phyloP scores from a whole-genome alignment of 2,329 filamentous ascomycete species.

The Nemania abortiva region DNA sequence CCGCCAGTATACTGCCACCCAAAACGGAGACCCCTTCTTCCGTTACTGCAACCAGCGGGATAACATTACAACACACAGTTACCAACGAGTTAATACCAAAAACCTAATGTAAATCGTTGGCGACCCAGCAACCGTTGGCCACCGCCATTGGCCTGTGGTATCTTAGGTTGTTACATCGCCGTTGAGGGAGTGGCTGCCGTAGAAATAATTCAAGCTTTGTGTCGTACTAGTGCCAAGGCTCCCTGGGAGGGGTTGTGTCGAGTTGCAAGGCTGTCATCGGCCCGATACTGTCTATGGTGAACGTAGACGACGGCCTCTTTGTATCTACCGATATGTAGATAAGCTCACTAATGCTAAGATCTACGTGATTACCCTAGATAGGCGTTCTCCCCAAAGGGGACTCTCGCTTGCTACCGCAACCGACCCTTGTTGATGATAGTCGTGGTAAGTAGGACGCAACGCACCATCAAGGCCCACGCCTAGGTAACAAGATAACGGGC shows the following conservation, averaged over 20 bases:
- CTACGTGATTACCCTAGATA: constrained; percentile 14
- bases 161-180: constrained; percentile 14
- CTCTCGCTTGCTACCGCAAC: constrained; percentile 18
- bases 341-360: constrained; percentile 17
- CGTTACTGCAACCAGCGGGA: neutral
- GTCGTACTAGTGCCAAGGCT: constrained; percentile 24
- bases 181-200: neutral
- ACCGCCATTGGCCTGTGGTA: constrained; percentile 11
- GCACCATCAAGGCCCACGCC: constrained; percentile 4
- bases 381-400: constrained; percentile 2
- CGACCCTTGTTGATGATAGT: constrained; percentile 16
- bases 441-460: constrained; percentile 6
- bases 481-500: constrained; percentile 14
- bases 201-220: constrained; percentile 23
- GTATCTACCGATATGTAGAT: constrained; percentile 27
- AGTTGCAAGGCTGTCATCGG: constrained; percentile 30
- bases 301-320: constrained; percentile 17
- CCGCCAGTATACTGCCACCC: constrained; percentile 13
- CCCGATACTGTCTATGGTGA: constrained; percentile 30
- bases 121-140: neutral
- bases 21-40: constrained; percentile 20
- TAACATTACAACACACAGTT: neutral
- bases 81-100: neutral
- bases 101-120: neutral
- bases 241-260: constrained; percentile 5